A percentile compares a stretch with the other conserved stretches of the same genome.
phyloP scores from a whole-genome alignment of 108 stramenopile species.

The Pseudonitzschia multiseries region DNA sequence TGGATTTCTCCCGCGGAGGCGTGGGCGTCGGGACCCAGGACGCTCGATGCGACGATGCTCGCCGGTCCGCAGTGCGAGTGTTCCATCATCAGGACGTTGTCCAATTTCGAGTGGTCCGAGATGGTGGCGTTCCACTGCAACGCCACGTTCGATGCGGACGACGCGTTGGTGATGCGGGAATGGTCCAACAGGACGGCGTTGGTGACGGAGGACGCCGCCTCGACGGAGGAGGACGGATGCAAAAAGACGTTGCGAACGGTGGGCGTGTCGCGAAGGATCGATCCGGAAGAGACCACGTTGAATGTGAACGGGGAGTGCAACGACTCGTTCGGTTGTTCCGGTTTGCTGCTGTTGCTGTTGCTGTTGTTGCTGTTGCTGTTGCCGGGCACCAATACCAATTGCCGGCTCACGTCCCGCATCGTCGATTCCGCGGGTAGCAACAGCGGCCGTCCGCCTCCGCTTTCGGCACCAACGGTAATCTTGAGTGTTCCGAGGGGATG shows the following conservation, averaged over 20 bases:
- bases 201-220: constrained; percentile 54
- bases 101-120: constrained; percentile 47
- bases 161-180: constrained; percentile 46
- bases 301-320: constrained; percentile 12
- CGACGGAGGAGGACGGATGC: constrained; percentile 45
- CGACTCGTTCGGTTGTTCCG: background rate
- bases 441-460: constrained; percentile 65
- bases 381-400: constrained; percentile 29
- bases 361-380: too few species aligned
- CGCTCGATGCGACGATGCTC: constrained; percentile 57
- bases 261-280: constrained; percentile 61
- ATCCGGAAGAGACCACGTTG: constrained; percentile 50
- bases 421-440: constrained; percentile 52
- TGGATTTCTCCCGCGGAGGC: constrained; percentile 82
- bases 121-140: constrained; percentile 73
- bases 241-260: constrained; percentile 58
- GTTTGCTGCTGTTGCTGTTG: too few species aligned
- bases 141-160: constrained; percentile 52
- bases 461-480: constrained; percentile 77
- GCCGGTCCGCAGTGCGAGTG: constrained; percentile 61
- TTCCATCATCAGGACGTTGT: constrained; percentile 70
- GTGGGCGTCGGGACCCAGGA: constrained; percentile 87
- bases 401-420: constrained; percentile 63
- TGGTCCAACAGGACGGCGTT: constrained; percentile 56
- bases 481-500: constrained; percentile 40